A percentile compares a stretch with the other conserved stretches of the same genome.
Evolutionary conservation across 1,284 basidiomycete genomes (phyloP).

Genomic region (Ceratorhiza oryzae-sativae): DNA sequence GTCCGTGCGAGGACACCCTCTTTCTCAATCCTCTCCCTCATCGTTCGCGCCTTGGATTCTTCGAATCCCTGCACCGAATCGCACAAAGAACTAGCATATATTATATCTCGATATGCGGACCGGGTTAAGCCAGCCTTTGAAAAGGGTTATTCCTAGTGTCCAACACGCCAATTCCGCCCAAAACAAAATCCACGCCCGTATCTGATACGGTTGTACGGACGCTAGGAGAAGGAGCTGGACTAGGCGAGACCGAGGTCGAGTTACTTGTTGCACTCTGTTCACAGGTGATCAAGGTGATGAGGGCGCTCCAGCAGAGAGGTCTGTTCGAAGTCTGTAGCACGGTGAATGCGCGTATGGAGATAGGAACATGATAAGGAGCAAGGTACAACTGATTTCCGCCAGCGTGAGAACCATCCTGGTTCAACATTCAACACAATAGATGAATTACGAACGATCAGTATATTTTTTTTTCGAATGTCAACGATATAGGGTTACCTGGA

Average conservation of each 20-base stretch:
- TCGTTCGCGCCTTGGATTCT: constrained; percentile 16
- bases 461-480: too few relatives aligned
- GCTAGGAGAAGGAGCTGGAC: constrained; percentile 25
- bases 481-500: too few relatives aligned
- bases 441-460: too few relatives aligned
- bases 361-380: too few relatives aligned
- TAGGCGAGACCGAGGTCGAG: constrained; percentile 21
- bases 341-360: neutral
- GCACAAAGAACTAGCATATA: neutral
- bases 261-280: constrained; percentile 24
- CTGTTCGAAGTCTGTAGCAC: constrained; percentile 30
- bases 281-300: constrained; percentile 16
- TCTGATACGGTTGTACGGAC: neutral
- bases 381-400: too few relatives aligned
- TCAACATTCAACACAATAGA: too few relatives aligned
- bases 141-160: constrained; percentile 5
- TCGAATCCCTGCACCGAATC: neutral
- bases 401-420: too few relatives aligned
- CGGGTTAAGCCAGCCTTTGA: constrained; percentile 22
- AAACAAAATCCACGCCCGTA: neutral
- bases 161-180: neutral
- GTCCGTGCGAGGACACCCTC: constrained; percentile 16
- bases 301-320: constrained; percentile 21
- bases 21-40: constrained; percentile 18
- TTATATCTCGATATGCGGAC: constrained; percentile 6